Base-by-base conservation (phyloP, 2,329 filamentous ascomycete species). In the Diaporthe citrichinensis region DNA sequence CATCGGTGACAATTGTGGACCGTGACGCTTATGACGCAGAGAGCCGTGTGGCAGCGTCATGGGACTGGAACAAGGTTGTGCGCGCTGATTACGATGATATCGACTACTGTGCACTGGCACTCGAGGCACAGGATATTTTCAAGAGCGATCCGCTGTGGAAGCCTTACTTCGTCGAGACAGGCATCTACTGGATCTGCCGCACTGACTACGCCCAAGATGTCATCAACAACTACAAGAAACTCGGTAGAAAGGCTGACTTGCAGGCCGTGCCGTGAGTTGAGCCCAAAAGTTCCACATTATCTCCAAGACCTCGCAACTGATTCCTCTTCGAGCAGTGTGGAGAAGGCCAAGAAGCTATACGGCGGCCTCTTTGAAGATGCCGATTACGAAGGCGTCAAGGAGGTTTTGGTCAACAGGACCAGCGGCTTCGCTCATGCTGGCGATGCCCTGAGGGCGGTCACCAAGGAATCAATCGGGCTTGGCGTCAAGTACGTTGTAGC, bases 1-100 rank as follows among this genome's bases (percentile, higher is more conserved):
- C 88, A 1, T 84, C 83, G 2, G 85, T 93, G 72, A 91, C 87
- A 1, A 82, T 93, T 2, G 84, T 93, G 36, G 91, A 93, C 83
- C 88, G 90, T 20, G 85, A 89, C 75, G 84, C 87, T 3, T 87
- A 84, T 61, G 87, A 90, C 34, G 88, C 88, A 1, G 83, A 85
- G 0, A 83, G 80, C 71, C 84, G 85, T 4, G 84, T 87, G 34
- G 92, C 92, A 44, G 93, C 93, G 0, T 94, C 93, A 0, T 93
- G 91, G 86, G 93, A 95, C 84, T 92, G 92, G 88, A 94, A 93
- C 85, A 94, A 94, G 82, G 91, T 93, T 39, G 88, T 94, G 23
- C 91, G 92, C 74, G 91, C 92, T 65, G 92, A 94, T 82, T 94
- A 94, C 83, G 87, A 90, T 73, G 90, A 93, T 78, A 84, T 90